Evolutionary conservation across 1,139 yeast genomes (phyloP), one percentile per base, ranked within the genome.

Genomic region (Suhomyces maxii): DNA sequence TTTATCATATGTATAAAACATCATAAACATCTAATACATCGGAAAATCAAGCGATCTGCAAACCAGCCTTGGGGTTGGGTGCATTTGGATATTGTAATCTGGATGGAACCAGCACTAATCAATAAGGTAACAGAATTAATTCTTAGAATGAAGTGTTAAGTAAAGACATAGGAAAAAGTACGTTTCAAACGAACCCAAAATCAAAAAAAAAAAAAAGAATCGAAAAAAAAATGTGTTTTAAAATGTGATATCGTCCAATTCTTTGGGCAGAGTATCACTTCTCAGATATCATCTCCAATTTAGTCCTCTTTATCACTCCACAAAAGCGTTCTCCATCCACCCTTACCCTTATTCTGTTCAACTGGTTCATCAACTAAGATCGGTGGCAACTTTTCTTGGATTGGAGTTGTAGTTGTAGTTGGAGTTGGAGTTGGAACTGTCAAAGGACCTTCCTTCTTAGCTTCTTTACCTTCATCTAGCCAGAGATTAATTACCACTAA

Each of bases 401-500:
- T 31, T 36, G 31, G 13, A 36, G 37, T 13, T 41, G 25, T 34
- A 10, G n/a, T n/a, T n/a, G n/a, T n/a, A n/a, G n/a, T 31, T 36
- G 31, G 13, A 18, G 23, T 18, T 18, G 23, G 23, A 18, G 6
- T 18, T 18, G 23, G 23, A 18, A 18, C 23, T 18, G 23, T 18
- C 23, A 18, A 18, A 18, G 23, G 23, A 18, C 3, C 23, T 18
- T 18, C 23, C 23, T 18, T 26, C 23, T 31, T 26, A 35, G 10
- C 26, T 23, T 42, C 43, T 28, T 26, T 37, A 11, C 41, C 9
- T n/a, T 34, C 45, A 13, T 53, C 57, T 10, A 50, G 34, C 52
- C 52, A 59, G 40, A 61, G 57, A 52, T 68, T 63, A 26, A 69
- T 45, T 0, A 68, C 69, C 9, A 70, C 55, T 45, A 73, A 57